phyloP scores from a whole-genome alignment of 768 basidiomycete genomes.

The Termitomyces titanicus region DNA sequence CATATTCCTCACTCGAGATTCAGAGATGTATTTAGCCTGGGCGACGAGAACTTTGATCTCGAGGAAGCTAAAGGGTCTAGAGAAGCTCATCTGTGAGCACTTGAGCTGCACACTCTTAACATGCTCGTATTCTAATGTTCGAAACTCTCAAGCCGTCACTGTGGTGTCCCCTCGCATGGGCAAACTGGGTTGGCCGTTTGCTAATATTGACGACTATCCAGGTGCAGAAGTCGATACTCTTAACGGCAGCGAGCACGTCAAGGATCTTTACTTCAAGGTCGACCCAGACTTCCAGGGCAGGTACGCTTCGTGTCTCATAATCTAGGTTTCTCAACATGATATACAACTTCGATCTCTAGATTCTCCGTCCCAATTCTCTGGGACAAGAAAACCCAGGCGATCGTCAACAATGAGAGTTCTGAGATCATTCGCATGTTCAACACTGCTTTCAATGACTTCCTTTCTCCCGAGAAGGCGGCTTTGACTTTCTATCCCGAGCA shows the following conservation, averaged over 20 bases:
- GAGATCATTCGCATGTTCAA: constrained; percentile 97
- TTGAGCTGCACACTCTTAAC: background rate
- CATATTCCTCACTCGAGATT: background rate
- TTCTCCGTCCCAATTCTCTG: constrained; percentile 89
- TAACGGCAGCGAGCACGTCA: constrained; percentile 63
- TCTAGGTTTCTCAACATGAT: background rate
- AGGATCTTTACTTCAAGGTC: constrained; percentile 79
- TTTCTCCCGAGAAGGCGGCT: constrained; percentile 60
- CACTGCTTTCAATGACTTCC: constrained; percentile 68
- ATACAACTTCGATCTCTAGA: constrained; percentile 24
- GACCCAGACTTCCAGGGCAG: constrained; percentile 69
- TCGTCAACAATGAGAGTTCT: constrained; percentile 93
- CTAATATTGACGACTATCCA: constrained; percentile 59
- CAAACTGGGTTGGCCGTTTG: constrained; percentile 85
- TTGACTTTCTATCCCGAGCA: constrained; percentile 77
- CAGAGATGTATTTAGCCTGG: constrained; percentile 54
- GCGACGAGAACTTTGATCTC: constrained; percentile 86
- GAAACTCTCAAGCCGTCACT: constrained; percentile 54
- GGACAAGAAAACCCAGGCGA: constrained; percentile 82
- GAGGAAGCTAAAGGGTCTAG: constrained; percentile 88
- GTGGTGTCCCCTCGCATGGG: constrained; percentile 87
- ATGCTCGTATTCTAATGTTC: background rate
- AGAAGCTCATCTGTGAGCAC: constrained; percentile 70
- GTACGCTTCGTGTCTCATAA: constrained; percentile 25
- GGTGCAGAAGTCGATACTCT: constrained; percentile 72